These are phyloP conservation scores for Exsudoporus frostii DNA, from an alignment of 768 basidiomycete genomes.

Conservation along the genomic window DNA sequence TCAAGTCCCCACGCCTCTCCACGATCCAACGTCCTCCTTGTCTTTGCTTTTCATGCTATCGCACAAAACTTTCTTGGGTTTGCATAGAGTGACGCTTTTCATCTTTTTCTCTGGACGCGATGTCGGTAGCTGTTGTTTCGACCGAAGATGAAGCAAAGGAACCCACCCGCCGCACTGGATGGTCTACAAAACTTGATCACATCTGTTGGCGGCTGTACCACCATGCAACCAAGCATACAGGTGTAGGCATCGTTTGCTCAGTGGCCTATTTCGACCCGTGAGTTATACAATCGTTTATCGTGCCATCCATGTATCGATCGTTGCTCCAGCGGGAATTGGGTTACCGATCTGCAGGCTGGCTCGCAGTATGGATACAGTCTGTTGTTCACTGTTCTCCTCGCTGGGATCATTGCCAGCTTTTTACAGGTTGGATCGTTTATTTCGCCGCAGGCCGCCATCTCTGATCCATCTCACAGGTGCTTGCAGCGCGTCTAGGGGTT, in stretches of 20 bases:
- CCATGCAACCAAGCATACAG: slow-evolving; percentile 65
- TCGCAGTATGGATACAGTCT: slow-evolving; percentile 82
- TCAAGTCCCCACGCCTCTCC: too few species aligned
- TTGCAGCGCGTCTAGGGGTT: slow-evolving; percentile 77
- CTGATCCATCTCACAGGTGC: slow-evolving; percentile 44
- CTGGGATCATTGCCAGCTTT: slow-evolving; percentile 80
- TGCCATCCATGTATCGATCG: background rate
- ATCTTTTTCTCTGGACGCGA: slow-evolving; percentile 1
- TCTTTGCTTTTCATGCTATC: slow-evolving; percentile 2
- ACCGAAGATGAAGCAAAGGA: slow-evolving; percentile 2
- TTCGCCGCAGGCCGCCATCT: background rate
- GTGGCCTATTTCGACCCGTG: slow-evolving; percentile 90
- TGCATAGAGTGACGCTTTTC: background rate
- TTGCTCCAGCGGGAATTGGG: slow-evolving; percentile 73
- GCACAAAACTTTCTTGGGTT: background rate
- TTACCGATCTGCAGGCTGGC: slow-evolving; percentile 86
- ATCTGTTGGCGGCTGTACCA: slow-evolving; percentile 35
- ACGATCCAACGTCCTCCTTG: background rate
- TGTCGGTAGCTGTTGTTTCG: slow-evolving; percentile 8
- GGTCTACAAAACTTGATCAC: slow-evolving; percentile 19
- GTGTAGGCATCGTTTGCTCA: slow-evolving; percentile 82
- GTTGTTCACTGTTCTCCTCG: slow-evolving; percentile 79
- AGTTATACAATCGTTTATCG: slow-evolving; percentile 27
- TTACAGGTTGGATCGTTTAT: slow-evolving; percentile 51
- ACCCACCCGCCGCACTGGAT: slow-evolving; percentile 3